These are phyloP conservation scores for Fonsecaea monophora DNA, from an alignment of 2,329 filamentous ascomycete genomes.

Conservation along the genomic window DNA sequence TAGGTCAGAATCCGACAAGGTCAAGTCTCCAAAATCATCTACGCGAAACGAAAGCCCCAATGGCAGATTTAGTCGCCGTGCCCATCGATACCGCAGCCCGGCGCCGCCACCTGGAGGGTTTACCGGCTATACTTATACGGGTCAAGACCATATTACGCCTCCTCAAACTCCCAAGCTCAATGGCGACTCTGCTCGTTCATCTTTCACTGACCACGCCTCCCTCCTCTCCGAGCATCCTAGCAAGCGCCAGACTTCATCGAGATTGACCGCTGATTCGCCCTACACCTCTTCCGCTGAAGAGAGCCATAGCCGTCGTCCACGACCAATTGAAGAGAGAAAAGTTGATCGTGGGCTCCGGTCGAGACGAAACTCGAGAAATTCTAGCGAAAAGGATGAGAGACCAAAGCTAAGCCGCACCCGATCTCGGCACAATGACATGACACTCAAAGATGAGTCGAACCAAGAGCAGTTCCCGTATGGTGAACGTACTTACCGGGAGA, in stretches of 20 bases:
- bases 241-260: constrained; percentile 11
- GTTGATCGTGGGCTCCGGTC: constrained; percentile 16
- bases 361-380: constrained; percentile 23
- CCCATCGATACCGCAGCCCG: constrained; percentile 32
- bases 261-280: constrained; percentile 34
- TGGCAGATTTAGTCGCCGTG: constrained; percentile 12
- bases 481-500: constrained; percentile 10
- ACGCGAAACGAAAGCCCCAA: constrained; percentile 15
- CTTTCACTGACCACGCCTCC: constrained; percentile 17
- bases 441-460: constrained; percentile 19
- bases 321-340: constrained; percentile 27
- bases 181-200: constrained; percentile 26
- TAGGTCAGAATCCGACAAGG: constrained; percentile 30
- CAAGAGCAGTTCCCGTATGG: constrained; percentile 19
- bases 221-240: constrained; percentile 10
- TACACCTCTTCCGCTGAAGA: constrained; percentile 40
- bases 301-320: constrained; percentile 15
- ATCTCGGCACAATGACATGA: constrained; percentile 22
- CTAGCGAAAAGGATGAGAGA: constrained; percentile 20
- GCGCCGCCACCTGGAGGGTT: constrained; percentile 25
- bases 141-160: constrained; percentile 35
- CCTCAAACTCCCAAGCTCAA: constrained; percentile 34
- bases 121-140: constrained; percentile 31
- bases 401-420: constrained; percentile 8
- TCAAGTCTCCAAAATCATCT: constrained; percentile 16